Base-by-base conservation (phyloP, 2,329 filamentous ascomycete species). In the Ascochyta clinopodiicola region DNA sequence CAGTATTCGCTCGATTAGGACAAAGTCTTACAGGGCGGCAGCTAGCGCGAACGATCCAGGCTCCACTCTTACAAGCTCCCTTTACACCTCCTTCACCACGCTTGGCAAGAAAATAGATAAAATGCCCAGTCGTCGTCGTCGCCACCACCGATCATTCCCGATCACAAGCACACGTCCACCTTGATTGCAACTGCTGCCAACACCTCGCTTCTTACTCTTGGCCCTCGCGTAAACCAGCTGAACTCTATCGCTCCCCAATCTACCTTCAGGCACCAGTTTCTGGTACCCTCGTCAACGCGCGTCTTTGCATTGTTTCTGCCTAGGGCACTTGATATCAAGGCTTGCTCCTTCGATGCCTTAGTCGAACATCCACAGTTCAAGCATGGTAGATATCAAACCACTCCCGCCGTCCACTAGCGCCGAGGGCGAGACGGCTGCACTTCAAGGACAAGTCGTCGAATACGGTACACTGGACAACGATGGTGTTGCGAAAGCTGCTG, bases 381-480 rank as follows among this genome's bases (percentile, higher is more conserved):
- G 24, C 7, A 54, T 54, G 51, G 32, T 32, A 3, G 38, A 44
- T 9, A 19, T n/a, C n/a, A 48, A 32, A 34, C 32, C 51, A 35
- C 8, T 44, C 2, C 32, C 38, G 24, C 51, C 25, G n/a, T 27
- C 45, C 10, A 38, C 46, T 3, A 46, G 29, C 10, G 52, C 34
- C 22, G 57, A 61, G n/a, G 60, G 46, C 2, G 54, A 59, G 38
- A 48, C 58, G 43, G 62, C 58, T 32, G 46, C 50, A 6, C 54
- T 62, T 17, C 57, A 61, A 27, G 49, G 51, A 15, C 50, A 60
- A 13, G 27, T 58, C 10, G 25, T 62, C n/a, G 54, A 64, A 2
- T 48, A 47, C 2, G 58, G 57, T 21, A 50, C 40, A 2, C 42
- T 34, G 4, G 61, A 53, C 2, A 61, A 60, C 4, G 31, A 57